Base-by-base conservation (phyloP, 306 rosid genomes). In the Acacia crassicarpa region DNA sequence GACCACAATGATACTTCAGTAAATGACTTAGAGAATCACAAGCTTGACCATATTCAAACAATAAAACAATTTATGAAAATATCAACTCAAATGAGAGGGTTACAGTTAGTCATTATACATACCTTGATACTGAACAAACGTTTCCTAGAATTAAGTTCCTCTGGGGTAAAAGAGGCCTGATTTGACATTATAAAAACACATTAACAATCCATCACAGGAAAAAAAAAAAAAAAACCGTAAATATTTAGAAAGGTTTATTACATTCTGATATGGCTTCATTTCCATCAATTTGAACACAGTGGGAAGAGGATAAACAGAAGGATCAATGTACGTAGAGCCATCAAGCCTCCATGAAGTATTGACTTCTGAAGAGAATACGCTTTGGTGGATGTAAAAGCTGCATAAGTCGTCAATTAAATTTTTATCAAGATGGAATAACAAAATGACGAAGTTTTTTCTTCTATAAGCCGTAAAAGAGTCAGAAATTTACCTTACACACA, bases 141-240 rank as follows among this genome's bases (percentile, higher is more conserved):
- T 70, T 92, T 92, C 63, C 93, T 78, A 56, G 97, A 86, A 87
- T 89, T 89, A 86, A 94, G 90, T 62, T 94, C 96, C 58, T 89
- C 92, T 3, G 97, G 96, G 61, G 94, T 89, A 68, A 92, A 94
- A 48, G 89, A 92, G 70, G 98, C 98, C 98, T 92, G 90, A 75
- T 58, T 32, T 44, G 54, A 83, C 22, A 80, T 66, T 78, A 68
- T 41, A 74, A 4, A 30, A 71, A 16, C 35, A 14, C 44, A 71
- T 69, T 69, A 38, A 40, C 23, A 68, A 40, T 20, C 49, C 53
- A 69, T 66, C 78, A 74, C 8, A 38, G 48, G 2, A 30, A 30
- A 30, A 30, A 9, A 67, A 27, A 75, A 81, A 62, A 75, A 81
- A 45, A 20, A 17, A 72, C 22, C 45, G 77, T 68, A 48, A 41